phyloP scores from a whole-genome alignment of 148 eudicot genomes.

The Camellia sinensis region DNA sequence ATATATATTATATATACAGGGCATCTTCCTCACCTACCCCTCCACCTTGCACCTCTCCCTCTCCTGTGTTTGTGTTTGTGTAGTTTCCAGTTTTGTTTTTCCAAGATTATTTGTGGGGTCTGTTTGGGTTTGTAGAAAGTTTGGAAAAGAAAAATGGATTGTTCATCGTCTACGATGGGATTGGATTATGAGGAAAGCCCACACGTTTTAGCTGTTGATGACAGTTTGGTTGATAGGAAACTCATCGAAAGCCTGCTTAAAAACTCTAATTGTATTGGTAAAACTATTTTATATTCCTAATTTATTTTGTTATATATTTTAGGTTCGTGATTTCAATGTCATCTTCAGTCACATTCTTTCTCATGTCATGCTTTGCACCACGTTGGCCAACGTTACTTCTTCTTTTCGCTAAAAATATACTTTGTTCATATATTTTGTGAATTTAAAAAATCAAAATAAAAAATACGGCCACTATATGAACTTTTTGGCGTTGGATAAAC shows the following conservation, averaged over 20 bases:
- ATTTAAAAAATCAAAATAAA: too few species aligned
- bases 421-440: too few species aligned
- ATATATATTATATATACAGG: neutral
- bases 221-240: constrained; percentile 28
- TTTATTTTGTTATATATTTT: neutral
- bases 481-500: too few species aligned
- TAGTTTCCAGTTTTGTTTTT: neutral
- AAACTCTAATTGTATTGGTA: constrained; percentile 32
- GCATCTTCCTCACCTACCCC: neutral
- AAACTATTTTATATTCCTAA: neutral
- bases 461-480: too few species aligned
- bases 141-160: constrained; percentile 2
- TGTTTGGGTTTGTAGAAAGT: neutral
- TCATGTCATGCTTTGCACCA: too few species aligned
- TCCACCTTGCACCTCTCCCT: neutral
- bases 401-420: too few species aligned
- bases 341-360: too few species aligned
- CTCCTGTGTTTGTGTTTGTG: neutral
- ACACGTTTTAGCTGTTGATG: constrained; percentile 36
- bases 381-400: too few species aligned
- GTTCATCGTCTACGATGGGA: neutral
- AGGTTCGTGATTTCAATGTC: too few species aligned
- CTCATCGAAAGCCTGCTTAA: constrained; percentile 34
- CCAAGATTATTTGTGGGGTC: neutral
- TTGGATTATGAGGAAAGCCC: constrained; percentile 14